Conservation (phyloP, 164 flowering plant genomes). For the Akebia trifoliata region DNA sequence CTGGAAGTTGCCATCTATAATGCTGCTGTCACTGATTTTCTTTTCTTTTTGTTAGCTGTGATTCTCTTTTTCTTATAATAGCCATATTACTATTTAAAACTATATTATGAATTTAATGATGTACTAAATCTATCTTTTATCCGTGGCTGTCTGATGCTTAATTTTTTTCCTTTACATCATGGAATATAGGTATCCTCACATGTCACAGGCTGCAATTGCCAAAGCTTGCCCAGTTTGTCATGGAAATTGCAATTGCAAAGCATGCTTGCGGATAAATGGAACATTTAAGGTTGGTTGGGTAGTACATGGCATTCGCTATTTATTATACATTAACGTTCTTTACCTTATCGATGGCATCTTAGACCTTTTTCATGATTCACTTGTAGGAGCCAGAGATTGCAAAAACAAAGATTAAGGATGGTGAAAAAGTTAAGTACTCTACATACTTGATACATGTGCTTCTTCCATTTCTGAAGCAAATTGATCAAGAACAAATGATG, state of each 20-base stretch:
- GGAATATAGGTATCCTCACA: constrained; percentile 16
- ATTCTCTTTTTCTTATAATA: too few relatives aligned
- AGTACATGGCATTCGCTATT: not conserved
- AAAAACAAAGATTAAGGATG: constrained; percentile 9
- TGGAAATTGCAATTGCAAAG: constrained; percentile 22
- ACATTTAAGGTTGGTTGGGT: constrained; percentile 20
- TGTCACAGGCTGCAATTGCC: constrained; percentile 8
- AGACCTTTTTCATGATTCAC: not conserved
- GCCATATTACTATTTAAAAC: too few relatives aligned
- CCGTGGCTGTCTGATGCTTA: not conserved
- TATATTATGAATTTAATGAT: too few relatives aligned
- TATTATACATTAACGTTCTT: not conserved
- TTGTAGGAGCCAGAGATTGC: constrained; percentile 12
- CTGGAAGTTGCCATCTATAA: too few relatives aligned
- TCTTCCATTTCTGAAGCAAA: constrained; percentile 39
- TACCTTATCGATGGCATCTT: not conserved
- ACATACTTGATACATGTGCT: constrained; percentile 30
- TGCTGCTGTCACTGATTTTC: too few relatives aligned
- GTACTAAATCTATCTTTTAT: too few relatives aligned
- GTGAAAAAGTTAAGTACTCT: constrained; percentile 22
- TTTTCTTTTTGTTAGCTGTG: too few relatives aligned
- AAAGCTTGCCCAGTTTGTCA: constrained; percentile 19
- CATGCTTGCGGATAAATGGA: constrained; percentile 17
- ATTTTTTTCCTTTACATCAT: not conserved
- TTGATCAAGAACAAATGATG: constrained; percentile 31